Percentiles rank a stretch among this genome's conserved stretches.
Conservation (phyloP, 2,329 filamentous ascomycete species). For the Paracoccidioides brasiliensis region DNA sequence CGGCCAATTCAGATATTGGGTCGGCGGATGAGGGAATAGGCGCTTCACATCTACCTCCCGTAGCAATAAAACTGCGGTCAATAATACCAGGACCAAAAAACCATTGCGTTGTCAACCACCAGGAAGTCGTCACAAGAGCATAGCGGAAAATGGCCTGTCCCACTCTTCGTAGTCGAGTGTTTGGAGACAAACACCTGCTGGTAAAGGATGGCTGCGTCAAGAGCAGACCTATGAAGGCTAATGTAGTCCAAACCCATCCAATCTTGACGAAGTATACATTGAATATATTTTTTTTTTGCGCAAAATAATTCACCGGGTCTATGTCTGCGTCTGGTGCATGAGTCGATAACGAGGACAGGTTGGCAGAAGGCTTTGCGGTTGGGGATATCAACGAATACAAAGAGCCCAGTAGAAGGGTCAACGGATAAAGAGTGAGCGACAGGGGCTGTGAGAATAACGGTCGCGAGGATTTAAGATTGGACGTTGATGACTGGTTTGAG, state of each 20-base stretch:
- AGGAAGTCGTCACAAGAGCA: slow-evolving; percentile 57
- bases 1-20: slow-evolving; percentile 28
- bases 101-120: slow-evolving; percentile 89
- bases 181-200: slow-evolving; percentile 27
- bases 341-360: slow-evolving; percentile 38
- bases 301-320: slow-evolving; percentile 56
- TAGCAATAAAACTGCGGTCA: slow-evolving; percentile 78
- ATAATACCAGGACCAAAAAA: slow-evolving; percentile 85
- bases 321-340: not conserved
- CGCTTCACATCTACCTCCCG: slow-evolving; percentile 68
- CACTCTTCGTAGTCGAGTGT: slow-evolving; percentile 31
- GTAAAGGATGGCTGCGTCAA: slow-evolving; percentile 50
- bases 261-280: slow-evolving; percentile 90
- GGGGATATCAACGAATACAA: slow-evolving; percentile 70
- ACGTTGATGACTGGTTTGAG: not conserved
- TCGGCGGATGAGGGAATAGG: slow-evolving; percentile 18
- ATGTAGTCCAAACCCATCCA: slow-evolving; percentile 83
- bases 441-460: slow-evolving; percentile 23
- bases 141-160: slow-evolving; percentile 55
- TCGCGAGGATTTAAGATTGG: not conserved
- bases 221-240: slow-evolving; percentile 58
- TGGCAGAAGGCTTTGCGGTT: slow-evolving; percentile 44
- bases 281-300: slow-evolving; percentile 83
- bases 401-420: slow-evolving; percentile 66
- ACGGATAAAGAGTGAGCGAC: slow-evolving; percentile 59